These are phyloP conservation scores for Gentiana dahurica DNA, from an alignment of 257 asterid species.

Conservation along the genomic window DNA sequence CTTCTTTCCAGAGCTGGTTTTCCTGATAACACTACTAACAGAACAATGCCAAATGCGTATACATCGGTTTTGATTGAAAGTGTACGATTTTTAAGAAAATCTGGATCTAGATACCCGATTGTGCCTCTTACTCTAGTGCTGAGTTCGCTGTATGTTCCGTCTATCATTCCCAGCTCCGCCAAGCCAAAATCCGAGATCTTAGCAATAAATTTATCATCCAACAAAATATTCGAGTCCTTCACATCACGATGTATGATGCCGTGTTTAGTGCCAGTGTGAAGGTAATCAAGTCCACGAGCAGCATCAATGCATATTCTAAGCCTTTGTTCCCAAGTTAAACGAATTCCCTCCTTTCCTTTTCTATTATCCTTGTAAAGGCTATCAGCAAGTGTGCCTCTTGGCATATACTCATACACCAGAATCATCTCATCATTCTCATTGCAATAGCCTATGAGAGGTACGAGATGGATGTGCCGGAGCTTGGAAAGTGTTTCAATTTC, in stretches of 20 bases:
- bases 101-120: slow-evolving; percentile 9
- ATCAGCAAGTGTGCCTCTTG: slow-evolving; percentile 4
- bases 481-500: background rate
- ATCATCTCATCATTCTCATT: background rate
- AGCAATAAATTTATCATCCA: slow-evolving; percentile 3
- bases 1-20: slow-evolving; percentile 6
- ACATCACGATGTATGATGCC: slow-evolving; percentile 13
- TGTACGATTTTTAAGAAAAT: slow-evolving; percentile 2
- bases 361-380: no score
- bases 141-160: background rate
- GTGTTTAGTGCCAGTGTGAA: slow-evolving; percentile 5
- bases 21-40: slow-evolving; percentile 14
- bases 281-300: slow-evolving; percentile 16
- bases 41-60: slow-evolving; percentile 13
- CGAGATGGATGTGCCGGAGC: background rate
- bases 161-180: background rate
- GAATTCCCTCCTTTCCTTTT: no score
- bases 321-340: slow-evolving; percentile 8
- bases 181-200: slow-evolving; percentile 13
- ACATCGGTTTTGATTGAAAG: slow-evolving; percentile 12
- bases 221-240: slow-evolving; percentile 11
- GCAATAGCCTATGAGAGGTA: slow-evolving; percentile 1
- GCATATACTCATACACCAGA: slow-evolving; percentile 2
- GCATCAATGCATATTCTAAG: slow-evolving; percentile 13
- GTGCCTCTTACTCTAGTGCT: slow-evolving; percentile 11